Conservation (phyloP, 1,139 yeast species). For the Geotrichum candidum region DNA sequence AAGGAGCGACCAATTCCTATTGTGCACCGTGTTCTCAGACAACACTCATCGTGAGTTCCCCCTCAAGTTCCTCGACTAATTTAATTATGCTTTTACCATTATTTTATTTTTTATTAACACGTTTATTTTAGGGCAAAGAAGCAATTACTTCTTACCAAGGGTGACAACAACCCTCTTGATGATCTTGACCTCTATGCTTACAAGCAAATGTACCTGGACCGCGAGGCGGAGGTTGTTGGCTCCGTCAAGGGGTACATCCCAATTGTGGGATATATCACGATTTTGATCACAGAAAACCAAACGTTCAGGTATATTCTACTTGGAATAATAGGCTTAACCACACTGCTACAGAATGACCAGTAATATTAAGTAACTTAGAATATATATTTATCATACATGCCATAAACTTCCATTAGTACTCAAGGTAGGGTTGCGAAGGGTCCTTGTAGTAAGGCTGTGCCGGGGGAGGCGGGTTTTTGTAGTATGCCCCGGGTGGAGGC, state of each 20-base stretch:
- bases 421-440: slow-evolving; percentile 27
- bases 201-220: slow-evolving; percentile 69
- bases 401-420: slow-evolving; percentile 21
- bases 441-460: slow-evolving; percentile 20
- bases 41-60: slow-evolving; percentile 44
- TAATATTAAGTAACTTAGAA: slow-evolving; percentile 1
- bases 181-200: slow-evolving; percentile 81
- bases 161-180: slow-evolving; percentile 91
- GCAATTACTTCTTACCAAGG: slow-evolving; percentile 84
- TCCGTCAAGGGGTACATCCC: slow-evolving; percentile 90
- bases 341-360: slow-evolving; percentile 34
- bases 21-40: slow-evolving; percentile 89
- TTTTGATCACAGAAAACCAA: slow-evolving; percentile 81
- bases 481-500: slow-evolving; percentile 13
- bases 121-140: slow-evolving; percentile 35
- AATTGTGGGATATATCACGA: slow-evolving; percentile 85
- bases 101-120: slow-evolving; percentile 24
- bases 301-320: slow-evolving; percentile 67
- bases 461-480: slow-evolving; percentile 16
- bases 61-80: slow-evolving; percentile 18
- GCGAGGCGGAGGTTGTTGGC: slow-evolving; percentile 75
- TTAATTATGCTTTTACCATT: not conserved
- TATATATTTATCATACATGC: not conserved
- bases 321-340: slow-evolving; percentile 55
- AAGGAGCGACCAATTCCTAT: slow-evolving; percentile 80